Conservation (phyloP, 2,329 filamentous ascomycete genomes). For the Fusarium sp. region DNA sequence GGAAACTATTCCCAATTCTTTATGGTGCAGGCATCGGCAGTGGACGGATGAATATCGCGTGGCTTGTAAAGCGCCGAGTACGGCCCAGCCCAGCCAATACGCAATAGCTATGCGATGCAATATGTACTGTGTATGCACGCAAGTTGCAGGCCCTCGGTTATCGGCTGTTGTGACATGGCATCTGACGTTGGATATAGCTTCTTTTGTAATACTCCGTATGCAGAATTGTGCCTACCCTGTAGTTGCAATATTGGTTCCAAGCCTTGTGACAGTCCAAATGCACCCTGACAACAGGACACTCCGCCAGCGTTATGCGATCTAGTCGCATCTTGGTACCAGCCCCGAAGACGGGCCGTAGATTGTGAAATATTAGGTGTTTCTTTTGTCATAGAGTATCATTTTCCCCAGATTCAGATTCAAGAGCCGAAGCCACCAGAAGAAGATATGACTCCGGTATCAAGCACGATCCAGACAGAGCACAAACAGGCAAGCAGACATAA, state of each 20-base stretch:
- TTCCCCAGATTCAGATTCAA: constrained; percentile 17
- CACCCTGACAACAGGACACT: constrained; percentile 26
- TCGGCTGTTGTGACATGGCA: constrained; percentile 22
- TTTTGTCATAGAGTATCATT: constrained; percentile 11
- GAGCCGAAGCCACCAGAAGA: constrained; percentile 8
- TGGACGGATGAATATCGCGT: constrained; percentile 35
- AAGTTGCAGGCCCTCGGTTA: constrained; percentile 10
- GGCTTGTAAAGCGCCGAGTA: constrained; percentile 34
- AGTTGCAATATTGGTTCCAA: constrained; percentile 8
- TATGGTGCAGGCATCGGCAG: constrained; percentile 16
- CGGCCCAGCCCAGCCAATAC: constrained; percentile 8
- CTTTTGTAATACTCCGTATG: not conserved
- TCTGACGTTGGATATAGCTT: constrained; percentile 6
- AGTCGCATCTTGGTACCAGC: constrained; percentile 31
- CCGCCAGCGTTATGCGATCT: constrained; percentile 18
- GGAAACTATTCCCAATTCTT: constrained; percentile 5
- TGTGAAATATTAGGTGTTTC: constrained; percentile 3
- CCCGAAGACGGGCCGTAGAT: constrained; percentile 42
- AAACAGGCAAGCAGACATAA: too few relatives aligned
- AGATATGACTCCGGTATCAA: not conserved
- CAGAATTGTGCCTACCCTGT: constrained; percentile 13
- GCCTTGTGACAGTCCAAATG: not conserved
- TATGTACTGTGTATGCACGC: not conserved
- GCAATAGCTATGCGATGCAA: not conserved
- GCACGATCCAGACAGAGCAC: too few relatives aligned